Base-by-base conservation (phyloP, 2,329 filamentous ascomycete genomes). In the Mycosphaerella sp. region DNA sequence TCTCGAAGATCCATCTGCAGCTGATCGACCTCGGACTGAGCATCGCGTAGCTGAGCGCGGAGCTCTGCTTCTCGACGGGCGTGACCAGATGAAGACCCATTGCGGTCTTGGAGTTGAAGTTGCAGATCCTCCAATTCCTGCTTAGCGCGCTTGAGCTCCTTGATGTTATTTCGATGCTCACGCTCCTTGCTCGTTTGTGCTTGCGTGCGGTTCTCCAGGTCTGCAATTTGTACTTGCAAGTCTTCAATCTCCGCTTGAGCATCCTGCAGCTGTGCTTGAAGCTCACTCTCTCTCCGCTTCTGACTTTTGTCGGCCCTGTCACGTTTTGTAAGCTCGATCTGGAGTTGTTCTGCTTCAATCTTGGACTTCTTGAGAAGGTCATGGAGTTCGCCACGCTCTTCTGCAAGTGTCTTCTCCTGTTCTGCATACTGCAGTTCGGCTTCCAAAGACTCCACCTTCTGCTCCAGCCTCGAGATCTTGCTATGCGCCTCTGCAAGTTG, bases 301-400 rank as follows among this genome's bases (percentile, higher is more conserved):
- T 83, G 74, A 32, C 75, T 70, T 40, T 80, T 79, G 46, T 91
- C 80, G 11, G 82, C 78, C 52, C 81, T 76, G 52, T 89, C 84
- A 57, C 86, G 83, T 64, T 87, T 82, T 5, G 79, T 76, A 29
- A 93, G 77, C 64, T 87, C 83, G 54, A 87, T 78, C 61, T 88
- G 84, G n/a, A 93, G 76, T 43, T 70, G 62, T 48, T 74, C 71
- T 11, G 68, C 67, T 50, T 73, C 70, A 29, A 82, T 74, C 68
- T 86, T 83, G 17, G 80, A 80, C 63, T 81, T 78, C 57, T 81
- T 82, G 26, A 84, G 74, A 69, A 81, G 76, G 49, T 78, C 74
- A 59, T 83, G 80, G 17, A 87, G 71, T 55, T 84, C 80, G 40
- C 77, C 75, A 42, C 80, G 78, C 64, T 83, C 80, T 52, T 79